Evolutionary conservation across 2,329 filamentous ascomycete species (phyloP), one percentile per base, ranked within the genome.

Genomic region (Neofusicoccum laricinum): DNA sequence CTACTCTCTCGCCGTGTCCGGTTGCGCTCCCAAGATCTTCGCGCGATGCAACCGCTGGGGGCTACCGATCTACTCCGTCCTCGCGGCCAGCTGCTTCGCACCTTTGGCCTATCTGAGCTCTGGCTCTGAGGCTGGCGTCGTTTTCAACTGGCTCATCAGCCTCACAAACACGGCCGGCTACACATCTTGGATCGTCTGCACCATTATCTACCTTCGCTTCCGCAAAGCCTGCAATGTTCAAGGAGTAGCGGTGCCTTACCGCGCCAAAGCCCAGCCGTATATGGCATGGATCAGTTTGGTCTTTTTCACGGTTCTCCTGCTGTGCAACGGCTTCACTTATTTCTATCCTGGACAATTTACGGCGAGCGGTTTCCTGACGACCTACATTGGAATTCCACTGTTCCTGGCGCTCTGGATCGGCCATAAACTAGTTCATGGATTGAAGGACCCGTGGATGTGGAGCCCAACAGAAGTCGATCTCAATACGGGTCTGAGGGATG

Each of bases 181-280:
- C 55, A 17, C 8, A 4, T 15, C 11, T 2, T 61, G 55, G 55
- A 45, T 45, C 25, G 10, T 10, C 8, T 11, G 25, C 15, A 8
- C 12, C 8, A 15, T 53, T 12, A 32, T 53, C n/a, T 53, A 53
- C 49, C 25, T 53, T 17, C 49, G 49, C 15, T 88, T 86, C 78
- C 82, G 85, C 76, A 79, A 80, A 53, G 85, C 85, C 11, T 73
- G 71, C 67, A 73, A 73, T 50, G 73, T 68, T 15, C 75, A 77
- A 71, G 81, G 87, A 38, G 57, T 41, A 19, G n/a, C 15, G 30
- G 10, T 61, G 32, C 57, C 57, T 3, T 61, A 48, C 43, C 14
- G 14, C 4, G 21, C 57, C 17, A 30, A 19, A n/a, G 32, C 48
- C 11, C 57, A 61, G 41, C 57, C 57, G 12, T 48, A 48, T 41